Percentiles rank a stretch among this genome's conserved stretches.
Conservation (phyloP, 495 filamentous ascomycete genomes). For the Talaromyces ruber region DNA sequence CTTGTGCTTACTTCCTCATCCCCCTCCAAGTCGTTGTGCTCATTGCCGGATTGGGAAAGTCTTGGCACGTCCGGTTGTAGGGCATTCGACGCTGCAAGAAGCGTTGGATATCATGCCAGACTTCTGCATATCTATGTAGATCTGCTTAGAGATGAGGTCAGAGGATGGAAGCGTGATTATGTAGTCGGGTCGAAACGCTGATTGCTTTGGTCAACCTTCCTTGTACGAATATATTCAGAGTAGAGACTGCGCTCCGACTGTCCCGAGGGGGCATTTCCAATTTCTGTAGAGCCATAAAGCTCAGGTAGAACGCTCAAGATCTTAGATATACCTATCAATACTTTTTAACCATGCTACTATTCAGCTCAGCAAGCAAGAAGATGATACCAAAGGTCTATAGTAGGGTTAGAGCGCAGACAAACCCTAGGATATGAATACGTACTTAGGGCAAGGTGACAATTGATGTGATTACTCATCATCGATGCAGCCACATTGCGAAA, state of each 20-base stretch:
- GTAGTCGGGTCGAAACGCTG: too few relatives aligned
- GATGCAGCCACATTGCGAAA: neutral
- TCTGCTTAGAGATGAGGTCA: too few relatives aligned
- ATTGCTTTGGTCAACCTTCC: too few relatives aligned
- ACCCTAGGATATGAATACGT: neutral
- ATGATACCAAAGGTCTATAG: neutral
- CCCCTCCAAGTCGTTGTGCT: neutral
- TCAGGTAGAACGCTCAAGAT: too few relatives aligned
- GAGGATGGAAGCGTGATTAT: too few relatives aligned
- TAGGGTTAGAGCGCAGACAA: neutral
- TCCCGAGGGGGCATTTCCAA: too few relatives aligned
- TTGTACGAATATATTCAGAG: too few relatives aligned
- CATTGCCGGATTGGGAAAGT: neutral
- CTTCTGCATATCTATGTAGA: neutral
- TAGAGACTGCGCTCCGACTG: too few relatives aligned
- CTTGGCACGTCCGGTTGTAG: neutral
- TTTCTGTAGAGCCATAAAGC: too few relatives aligned
- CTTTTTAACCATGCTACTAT: neutral
- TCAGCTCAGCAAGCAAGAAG: neutral
- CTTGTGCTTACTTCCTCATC: too few relatives aligned
- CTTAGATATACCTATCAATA: too few relatives aligned
- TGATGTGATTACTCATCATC: too few relatives aligned
- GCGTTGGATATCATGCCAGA: neutral
- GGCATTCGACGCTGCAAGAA: neutral
- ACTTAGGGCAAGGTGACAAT: neutral